Conservation (phyloP, 257 asterid genomes). For the Nemophila menziesii region DNA sequence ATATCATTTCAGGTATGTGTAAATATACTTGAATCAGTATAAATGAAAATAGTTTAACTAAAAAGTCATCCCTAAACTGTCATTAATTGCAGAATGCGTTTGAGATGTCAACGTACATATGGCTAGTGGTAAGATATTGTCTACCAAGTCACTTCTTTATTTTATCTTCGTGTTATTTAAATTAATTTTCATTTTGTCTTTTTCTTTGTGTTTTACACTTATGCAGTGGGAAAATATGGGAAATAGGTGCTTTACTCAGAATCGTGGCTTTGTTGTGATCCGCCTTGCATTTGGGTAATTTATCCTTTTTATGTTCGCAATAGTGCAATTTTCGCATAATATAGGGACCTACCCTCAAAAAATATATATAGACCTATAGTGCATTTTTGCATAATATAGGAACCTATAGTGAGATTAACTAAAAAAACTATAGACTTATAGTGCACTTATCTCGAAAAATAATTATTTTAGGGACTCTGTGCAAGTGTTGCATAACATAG, state of each 20-base stretch:
- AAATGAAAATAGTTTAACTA: background rate
- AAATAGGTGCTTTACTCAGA: constrained; percentile 47
- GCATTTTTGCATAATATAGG: no score
- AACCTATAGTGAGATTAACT: no score
- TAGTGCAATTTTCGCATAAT: background rate
- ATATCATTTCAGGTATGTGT: constrained; percentile 75
- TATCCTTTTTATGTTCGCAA: constrained; percentile 2
- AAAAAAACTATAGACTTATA: no score
- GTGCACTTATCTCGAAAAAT: no score
- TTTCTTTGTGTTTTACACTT: constrained; percentile 1
- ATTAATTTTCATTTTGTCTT: background rate
- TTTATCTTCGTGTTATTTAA: background rate
- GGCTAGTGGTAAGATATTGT: constrained; percentile 64
- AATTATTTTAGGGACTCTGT: no score
- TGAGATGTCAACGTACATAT: constrained; percentile 69
- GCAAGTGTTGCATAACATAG: no score
- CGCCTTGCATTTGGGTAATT: constrained; percentile 72
- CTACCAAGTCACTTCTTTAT: background rate
- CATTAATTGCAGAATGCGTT: constrained; percentile 67
- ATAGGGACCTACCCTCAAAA: no score
- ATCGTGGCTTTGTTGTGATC: constrained; percentile 36
- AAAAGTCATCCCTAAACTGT: constrained; percentile 7
- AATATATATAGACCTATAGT: no score
- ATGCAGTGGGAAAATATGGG: constrained; percentile 69
- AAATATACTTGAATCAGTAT: background rate